phyloP scores from a whole-genome alignment of 805 yeast species.

The Kockiozyma suomiensis region DNA sequence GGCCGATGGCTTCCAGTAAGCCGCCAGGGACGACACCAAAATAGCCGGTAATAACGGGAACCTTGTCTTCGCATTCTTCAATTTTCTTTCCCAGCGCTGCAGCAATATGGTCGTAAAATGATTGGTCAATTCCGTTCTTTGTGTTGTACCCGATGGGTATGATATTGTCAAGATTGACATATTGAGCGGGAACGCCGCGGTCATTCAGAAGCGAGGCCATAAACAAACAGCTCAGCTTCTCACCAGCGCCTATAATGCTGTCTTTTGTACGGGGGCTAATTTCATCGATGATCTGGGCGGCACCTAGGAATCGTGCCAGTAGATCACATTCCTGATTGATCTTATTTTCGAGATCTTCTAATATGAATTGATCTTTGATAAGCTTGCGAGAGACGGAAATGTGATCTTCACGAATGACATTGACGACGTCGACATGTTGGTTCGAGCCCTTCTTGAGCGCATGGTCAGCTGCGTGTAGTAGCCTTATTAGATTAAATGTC shows the following conservation, averaged over 20 bases:
- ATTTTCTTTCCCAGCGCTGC: slow-evolving; percentile 54
- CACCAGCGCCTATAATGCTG: slow-evolving; percentile 89
- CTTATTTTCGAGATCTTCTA: slow-evolving; percentile 56
- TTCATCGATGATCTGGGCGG: slow-evolving; percentile 90
- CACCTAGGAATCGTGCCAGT: slow-evolving; percentile 72
- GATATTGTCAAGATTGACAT: slow-evolving; percentile 75
- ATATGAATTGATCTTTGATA: slow-evolving; percentile 53
- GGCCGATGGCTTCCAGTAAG: slow-evolving; percentile 84
- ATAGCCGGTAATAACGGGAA: slow-evolving; percentile 93
- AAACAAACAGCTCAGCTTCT: slow-evolving; percentile 85
- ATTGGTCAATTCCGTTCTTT: slow-evolving; percentile 62
- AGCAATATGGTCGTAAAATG: slow-evolving; percentile 59
- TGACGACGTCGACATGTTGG: slow-evolving; percentile 60
- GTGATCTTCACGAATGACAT: slow-evolving; percentile 78
- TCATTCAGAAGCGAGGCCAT: slow-evolving; percentile 86
- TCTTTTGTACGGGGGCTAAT: slow-evolving; percentile 86
- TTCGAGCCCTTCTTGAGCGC: slow-evolving; percentile 49
- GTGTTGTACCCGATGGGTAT: slow-evolving; percentile 65
- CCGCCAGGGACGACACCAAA: slow-evolving; percentile 98
- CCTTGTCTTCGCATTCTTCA: slow-evolving; percentile 41
- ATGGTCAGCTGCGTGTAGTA: slow-evolving; percentile 77
- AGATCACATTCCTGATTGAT: slow-evolving; percentile 67
- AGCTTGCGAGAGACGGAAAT: slow-evolving; percentile 63
- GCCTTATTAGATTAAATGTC: slow-evolving; percentile 47
- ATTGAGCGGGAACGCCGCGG: slow-evolving; percentile 73